Evolutionary conservation across 1,284 basidiomycete species (phyloP), one percentile per base, ranked within the genome.

Genomic region (Fistulinella staudtii): DNA sequence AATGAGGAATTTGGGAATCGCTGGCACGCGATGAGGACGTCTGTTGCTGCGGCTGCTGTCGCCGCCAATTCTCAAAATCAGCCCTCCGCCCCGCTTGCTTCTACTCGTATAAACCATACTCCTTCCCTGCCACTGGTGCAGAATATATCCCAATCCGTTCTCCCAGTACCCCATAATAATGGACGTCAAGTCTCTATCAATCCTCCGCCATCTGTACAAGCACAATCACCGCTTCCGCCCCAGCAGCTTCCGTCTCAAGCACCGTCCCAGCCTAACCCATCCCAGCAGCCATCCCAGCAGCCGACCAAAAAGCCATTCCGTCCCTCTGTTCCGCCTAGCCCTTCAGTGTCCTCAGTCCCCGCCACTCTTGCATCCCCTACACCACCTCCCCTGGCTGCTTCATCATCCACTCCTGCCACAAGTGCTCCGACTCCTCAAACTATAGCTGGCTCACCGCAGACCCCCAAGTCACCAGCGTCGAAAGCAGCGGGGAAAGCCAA

Each of bases 341-440:
- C 65, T 7, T 53, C 61, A 20, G 41, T 43, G 27, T 45, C 51
- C 14, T 53, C 54, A 17, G 50, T 53, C 11, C 45, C 60, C 11
- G 31, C 56, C 29, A 53, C 49, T 8, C 37, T 63, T 8, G 52
- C 66, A 15, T 69, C 70, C 9, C 67, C 72, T 27, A 66, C 72
- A 1, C 68, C 75, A 5, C 68, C 69, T 14, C 61, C 45, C 52
- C 35, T 43, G 14, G 36, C 15, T 21, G 58, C 43, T 15, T 47
- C 61, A 14, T 50, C 65, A 8, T 67, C 71, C 4, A 69, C 67
- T 8, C 64, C 73, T 5, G 62, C 69, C 7, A 64, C 70, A 4
- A 66, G 71, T 30, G 71, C 68, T 0, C 67, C 77, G 1, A 81
- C 83, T 1, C 79, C 82, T 11, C 73, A 68, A 33, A 67, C 76